phyloP scores from a whole-genome alignment of 75 land plant species.

The Picea sitchensis region DNA sequence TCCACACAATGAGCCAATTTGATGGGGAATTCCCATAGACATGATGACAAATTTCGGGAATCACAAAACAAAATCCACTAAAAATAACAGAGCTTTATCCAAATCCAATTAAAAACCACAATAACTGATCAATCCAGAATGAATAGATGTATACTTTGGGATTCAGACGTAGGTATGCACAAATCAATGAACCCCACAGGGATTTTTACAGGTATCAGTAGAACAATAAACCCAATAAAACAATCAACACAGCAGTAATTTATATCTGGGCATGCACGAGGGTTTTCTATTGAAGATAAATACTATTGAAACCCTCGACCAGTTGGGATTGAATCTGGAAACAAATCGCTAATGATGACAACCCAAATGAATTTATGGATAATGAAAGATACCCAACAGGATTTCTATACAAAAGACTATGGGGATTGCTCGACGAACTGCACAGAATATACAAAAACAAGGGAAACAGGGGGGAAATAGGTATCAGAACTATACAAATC shows the following conservation, averaged over 20 bases:
- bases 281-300: too few relatives aligned
- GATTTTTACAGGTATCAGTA: too few relatives aligned
- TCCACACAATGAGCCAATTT: slow-evolving; percentile 28
- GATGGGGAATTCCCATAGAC: slow-evolving; percentile 38
- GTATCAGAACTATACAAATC: not conserved
- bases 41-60: not conserved
- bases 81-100: too few relatives aligned
- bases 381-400: not conserved
- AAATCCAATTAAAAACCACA: not conserved
- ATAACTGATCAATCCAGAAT: not conserved
- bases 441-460: not conserved
- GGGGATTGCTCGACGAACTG: not conserved
- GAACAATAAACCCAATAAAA: not conserved
- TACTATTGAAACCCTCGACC: not conserved
- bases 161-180: too few relatives aligned
- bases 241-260: not conserved
- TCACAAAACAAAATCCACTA: not conserved
- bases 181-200: too few relatives aligned
- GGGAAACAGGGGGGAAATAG: not conserved
- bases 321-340: not conserved
- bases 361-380: not conserved
- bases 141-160: too few relatives aligned
- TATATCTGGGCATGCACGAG: not conserved
- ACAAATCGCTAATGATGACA: not conserved
- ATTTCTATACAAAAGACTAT: not conserved